Evolutionary conservation across 2,329 filamentous ascomycete genomes (phyloP).

Genomic region (Cordyceps farinosa): DNA sequence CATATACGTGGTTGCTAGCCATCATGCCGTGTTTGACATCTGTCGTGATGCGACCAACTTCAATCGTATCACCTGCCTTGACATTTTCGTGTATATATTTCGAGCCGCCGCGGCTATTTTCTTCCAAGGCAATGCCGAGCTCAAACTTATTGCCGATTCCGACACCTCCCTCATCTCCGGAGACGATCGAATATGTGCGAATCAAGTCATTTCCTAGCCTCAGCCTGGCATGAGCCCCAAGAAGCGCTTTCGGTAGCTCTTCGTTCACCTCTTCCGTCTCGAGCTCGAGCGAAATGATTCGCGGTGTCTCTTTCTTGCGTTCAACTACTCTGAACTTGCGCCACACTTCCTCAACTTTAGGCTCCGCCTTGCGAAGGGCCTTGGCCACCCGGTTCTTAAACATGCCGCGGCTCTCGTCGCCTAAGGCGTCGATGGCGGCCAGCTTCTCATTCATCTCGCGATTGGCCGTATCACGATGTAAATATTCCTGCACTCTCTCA

Average conservation of each 20-base stretch:
- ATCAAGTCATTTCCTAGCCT: conserved; percentile 54
- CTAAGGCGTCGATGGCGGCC: conserved; percentile 47
- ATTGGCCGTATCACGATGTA: conserved; percentile 53
- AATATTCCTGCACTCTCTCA: conserved; percentile 58
- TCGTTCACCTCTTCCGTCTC: conserved; percentile 38
- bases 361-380: conserved; percentile 31
- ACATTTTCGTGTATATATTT: conserved; percentile 51
- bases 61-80: conserved; percentile 46
- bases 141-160: conserved; percentile 47
- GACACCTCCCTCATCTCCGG: conserved; percentile 21
- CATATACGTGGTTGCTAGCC: conserved; percentile 58
- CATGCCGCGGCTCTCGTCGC: conserved; percentile 43
- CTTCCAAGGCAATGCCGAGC: conserved; percentile 56
- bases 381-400: conserved; percentile 53
- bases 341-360: conserved; percentile 37
- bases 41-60: conserved; percentile 47
- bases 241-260: conserved; percentile 27
- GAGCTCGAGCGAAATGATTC: conserved; percentile 50
- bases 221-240: conserved; percentile 54
- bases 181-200: conserved; percentile 59
- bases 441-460: conserved; percentile 50
- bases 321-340: conserved; percentile 45
- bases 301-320: conserved; percentile 48
- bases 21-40: conserved; percentile 43
- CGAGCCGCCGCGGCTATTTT: conserved; percentile 57